Base-by-base conservation (phyloP, 371 early-diverging fungal species). In the Coemansia sp. region DNA sequence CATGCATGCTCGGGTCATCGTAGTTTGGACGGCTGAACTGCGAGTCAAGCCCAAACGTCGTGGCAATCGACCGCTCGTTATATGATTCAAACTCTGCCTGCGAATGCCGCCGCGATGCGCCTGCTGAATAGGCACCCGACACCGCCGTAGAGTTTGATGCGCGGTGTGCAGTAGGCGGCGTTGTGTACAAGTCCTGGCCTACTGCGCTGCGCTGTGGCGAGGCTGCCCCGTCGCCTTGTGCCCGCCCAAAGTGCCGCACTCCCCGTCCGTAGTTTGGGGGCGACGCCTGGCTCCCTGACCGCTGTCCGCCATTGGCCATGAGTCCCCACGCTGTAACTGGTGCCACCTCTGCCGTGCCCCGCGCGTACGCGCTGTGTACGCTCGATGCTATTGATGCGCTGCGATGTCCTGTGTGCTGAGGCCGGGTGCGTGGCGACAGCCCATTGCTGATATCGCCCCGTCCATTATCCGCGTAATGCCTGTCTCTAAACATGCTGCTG, bases 1-100 rank as follows among this genome's bases (percentile, higher is more conserved):
- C 72, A 42, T 74, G 65, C 66, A 71, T 60, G 62, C 66, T 71
- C 21, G 72, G 60, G 66, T 74, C 72, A 23, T 74, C 75, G 9
- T 20, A 55, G 60, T 62, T 63, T 30, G 51, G 55, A n/a, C 75
- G 62, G 57, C 56, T 63, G 42, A 67, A 55, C 65, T 72, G 77
- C 58, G 68, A 53, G 28, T 68, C 74, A 30, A 72, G 40, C 6
- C 74, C 77, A 30, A 61, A 67, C 14, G 47, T 44, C n/a, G 77
- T 55, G 16, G 68, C 65, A 9, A 67, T 33, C 14, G 75, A 72
- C 42, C 68, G 77, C 37, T 60, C 74, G 51, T 62, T 44, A 53
- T 50, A 68, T 33, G 73, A 39, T 55, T 68, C 77, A 21, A 58
- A 59, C 47, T 77, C 74, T 6, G 68, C 54, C 64, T 68, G 65